Base-by-base conservation (phyloP, 805 yeast genomes). In the Brettanomyces nanus region DNA sequence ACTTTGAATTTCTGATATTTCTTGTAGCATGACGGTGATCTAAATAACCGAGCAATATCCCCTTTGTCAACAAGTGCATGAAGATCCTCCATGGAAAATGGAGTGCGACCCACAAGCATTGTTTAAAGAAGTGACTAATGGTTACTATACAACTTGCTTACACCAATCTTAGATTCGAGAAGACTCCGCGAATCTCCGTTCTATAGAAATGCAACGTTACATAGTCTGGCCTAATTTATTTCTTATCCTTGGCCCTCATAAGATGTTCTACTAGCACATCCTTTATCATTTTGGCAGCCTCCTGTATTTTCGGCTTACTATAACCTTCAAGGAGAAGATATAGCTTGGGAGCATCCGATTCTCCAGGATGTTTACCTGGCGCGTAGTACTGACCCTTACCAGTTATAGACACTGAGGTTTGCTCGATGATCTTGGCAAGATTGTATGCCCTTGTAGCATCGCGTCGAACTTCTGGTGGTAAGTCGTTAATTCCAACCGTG, bases 401-500 rank as follows among this genome's bases (percentile, higher is more conserved):
- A 1, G 96, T 87, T 32, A 89, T 75, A 5, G 95, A 77, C 3
- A 86, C 75, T 1, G 79, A 72, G 0, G 92, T 79, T 34, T 75
- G 63, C 36, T 86, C 95, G 31, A 75, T 76, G 33, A 87, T 70
- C 48, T 73, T 73, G 1, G 73, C 56, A 28, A 81, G 62, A 32
- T 75, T 78, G 1, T 80, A 79, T 26, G 80, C 71, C 48, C 77
- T 80, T 3, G 87, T 75, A 2, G 82, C 84, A 39, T 66, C 67
- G 94, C 94, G 82, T 49, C 95, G 65, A 0, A 83, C 84, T 19
- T 69, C 65, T 51, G 82, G 86, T 0, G 97, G 95, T 25, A 84
- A 66, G 55, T 92, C 97, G 48, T 90, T 90, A 46, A 90, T 77
- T 35, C 75, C 73, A 33, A 90, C 68, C 26, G 76, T 70, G 0